A percentile compares a stretch with the other conserved stretches of the same genome.
Conservation (phyloP, 768 basidiomycete genomes). For the Serendipita sp. region DNA sequence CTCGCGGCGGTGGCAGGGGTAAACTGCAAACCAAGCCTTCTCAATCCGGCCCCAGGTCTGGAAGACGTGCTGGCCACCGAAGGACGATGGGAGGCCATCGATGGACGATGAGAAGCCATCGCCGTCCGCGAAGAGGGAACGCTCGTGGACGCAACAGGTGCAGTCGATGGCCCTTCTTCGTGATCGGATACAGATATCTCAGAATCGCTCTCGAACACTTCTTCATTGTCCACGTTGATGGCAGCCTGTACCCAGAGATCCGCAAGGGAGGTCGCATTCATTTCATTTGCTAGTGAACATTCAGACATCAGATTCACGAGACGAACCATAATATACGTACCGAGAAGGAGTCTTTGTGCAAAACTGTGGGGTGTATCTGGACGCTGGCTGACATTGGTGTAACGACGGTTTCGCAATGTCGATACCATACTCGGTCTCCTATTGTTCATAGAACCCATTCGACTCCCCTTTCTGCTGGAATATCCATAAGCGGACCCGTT, state of each 20-base stretch:
- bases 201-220: conserved; percentile 48
- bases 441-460: conserved; percentile 19
- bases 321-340: conserved; percentile 12
- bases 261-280: conserved; percentile 84
- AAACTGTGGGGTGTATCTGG: conserved; percentile 45
- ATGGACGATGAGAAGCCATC: background rate
- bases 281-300: conserved; percentile 56
- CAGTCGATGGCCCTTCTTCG: conserved; percentile 14
- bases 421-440: conserved; percentile 19
- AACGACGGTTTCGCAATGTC: conserved; percentile 32
- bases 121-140: conserved; percentile 11
- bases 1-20: background rate
- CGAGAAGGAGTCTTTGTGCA: conserved; percentile 67
- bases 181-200: conserved; percentile 22
- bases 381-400: conserved; percentile 22
- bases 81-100: background rate
- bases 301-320: background rate
- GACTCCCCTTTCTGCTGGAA: conserved; percentile 35
- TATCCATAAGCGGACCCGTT: conserved; percentile 77
- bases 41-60: background rate
- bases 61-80: conserved; percentile 1
- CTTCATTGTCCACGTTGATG: conserved; percentile 85
- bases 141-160: conserved; percentile 13
- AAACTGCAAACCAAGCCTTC: background rate
- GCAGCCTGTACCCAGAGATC: conserved; percentile 97